Base-by-base conservation (phyloP, 306 rosid genomes). In the Prinsepia uniflora region DNA sequence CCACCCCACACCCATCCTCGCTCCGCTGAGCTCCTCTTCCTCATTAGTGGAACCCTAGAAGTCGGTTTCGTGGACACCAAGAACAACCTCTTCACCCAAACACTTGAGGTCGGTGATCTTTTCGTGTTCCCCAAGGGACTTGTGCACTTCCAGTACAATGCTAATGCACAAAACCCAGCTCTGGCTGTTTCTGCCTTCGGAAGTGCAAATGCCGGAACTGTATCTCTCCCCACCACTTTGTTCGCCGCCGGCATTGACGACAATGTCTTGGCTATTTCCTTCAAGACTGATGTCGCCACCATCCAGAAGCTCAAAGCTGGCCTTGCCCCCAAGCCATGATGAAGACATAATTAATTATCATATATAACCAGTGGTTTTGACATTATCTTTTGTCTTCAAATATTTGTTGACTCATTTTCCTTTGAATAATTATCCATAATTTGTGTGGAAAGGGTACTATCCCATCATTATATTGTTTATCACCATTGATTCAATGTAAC, bases 1-100 rank as follows among this genome's bases (percentile, higher is more conserved):
- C 74, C 74, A 14, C 74, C 54, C 6, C 74, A 70, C 74, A 54
- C 74, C 34, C 74, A 55, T 14, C 74, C 65, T 8, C 65, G 64
- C 15, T 55, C 74, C 8, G 64, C 74, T 14, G 74, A 55, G 64
- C 74, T 70, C 9, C 40, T 70, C 6, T 70, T 70, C 50, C 52
- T 70, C 0, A 0, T 70, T 17, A n/a, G 7, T 7, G 74, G 65
- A 1, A n/a, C 39, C 54, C 64, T 70, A 12, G 24, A 54, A 42
- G 74, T 70, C 0, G 74, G 74, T 7, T 70, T 70, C 15, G 30
- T 70, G 3, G 74, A 70, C 43, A 70, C 74, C 6, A 70, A 18
- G 22, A 70, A 70, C 43, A 57, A 57, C 10, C 74, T 70, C 41
- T 70, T 55, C 5, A 53, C 65, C 8, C 74, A 56, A 22, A 56